A percentile compares a stretch with the other conserved stretches of the same genome.
phyloP scores from a whole-genome alignment of 371 early-diverging fungal genomes.

The Zychaea mexicana region DNA sequence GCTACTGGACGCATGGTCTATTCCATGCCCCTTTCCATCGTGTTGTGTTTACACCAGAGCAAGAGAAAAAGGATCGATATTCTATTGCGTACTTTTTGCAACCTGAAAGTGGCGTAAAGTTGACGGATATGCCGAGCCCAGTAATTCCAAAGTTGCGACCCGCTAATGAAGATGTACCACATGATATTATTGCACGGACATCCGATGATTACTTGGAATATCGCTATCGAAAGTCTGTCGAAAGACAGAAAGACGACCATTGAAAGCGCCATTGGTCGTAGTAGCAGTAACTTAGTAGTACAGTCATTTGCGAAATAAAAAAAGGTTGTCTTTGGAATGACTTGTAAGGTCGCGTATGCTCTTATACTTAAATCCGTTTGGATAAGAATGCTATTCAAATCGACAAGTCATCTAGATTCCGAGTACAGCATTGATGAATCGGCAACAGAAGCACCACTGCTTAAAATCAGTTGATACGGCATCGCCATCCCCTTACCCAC shows the following conservation, averaged over 20 bases:
- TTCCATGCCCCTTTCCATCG: constrained; percentile 65
- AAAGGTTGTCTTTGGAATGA: too few species aligned
- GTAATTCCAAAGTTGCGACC: constrained; percentile 2
- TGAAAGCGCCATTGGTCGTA: too few species aligned
- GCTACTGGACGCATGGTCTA: constrained; percentile 64
- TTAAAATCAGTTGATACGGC: too few species aligned
- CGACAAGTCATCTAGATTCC: too few species aligned
- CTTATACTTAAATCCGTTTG: too few species aligned
- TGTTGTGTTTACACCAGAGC: constrained; percentile 53
- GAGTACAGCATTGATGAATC: too few species aligned
- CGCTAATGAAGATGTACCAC: neutral
- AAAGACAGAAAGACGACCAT: neutral
- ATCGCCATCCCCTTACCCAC: too few species aligned
- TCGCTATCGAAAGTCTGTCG: neutral
- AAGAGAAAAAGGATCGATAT: constrained; percentile 44
- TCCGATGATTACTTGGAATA: neutral
- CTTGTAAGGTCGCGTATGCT: too few species aligned
- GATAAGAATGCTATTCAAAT: too few species aligned
- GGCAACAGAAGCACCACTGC: too few species aligned
- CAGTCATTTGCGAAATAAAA: too few species aligned
- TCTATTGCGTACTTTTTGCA: constrained; percentile 66
- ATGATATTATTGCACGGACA: neutral
- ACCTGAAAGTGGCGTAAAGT: constrained; percentile 4
- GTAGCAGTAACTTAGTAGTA: too few species aligned
- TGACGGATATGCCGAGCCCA: constrained; percentile 16